Percentiles rank a stretch among this genome's conserved stretches.
Conservation (phyloP, 352 stramenopile genomes). For the Phytophthora chlamydospora region DNA sequence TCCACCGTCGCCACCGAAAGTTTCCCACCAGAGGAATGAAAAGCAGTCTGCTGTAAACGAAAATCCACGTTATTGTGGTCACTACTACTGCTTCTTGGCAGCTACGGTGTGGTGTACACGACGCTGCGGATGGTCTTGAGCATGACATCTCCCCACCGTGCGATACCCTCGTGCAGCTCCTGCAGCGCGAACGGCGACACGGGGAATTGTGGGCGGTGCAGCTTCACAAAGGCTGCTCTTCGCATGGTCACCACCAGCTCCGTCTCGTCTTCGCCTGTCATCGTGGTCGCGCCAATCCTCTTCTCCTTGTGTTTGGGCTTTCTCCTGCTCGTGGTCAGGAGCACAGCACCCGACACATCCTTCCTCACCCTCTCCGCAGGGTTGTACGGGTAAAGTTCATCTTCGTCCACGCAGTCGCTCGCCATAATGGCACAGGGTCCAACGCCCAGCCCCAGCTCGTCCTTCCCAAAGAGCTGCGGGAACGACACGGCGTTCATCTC, state of each 20-base stretch:
- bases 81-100: not conserved
- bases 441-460: constrained; percentile 14
- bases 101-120: constrained; percentile 34
- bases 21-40: too few species aligned
- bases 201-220: constrained; percentile 29
- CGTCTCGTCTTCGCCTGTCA: constrained; percentile 17
- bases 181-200: constrained; percentile 31
- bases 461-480: constrained; percentile 30
- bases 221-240: constrained; percentile 31
- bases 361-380: constrained; percentile 38
- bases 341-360: constrained; percentile 32
- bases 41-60: too few species aligned
- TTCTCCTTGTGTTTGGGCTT: constrained; percentile 19
- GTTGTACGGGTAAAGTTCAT: constrained; percentile 49
- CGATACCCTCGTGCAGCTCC: constrained; percentile 35
- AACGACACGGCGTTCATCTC: constrained; percentile 42
- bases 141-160: constrained; percentile 43
- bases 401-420: constrained; percentile 40
- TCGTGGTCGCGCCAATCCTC: not conserved
- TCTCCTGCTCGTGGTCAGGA: constrained; percentile 23
- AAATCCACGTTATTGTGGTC: not conserved
- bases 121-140: constrained; percentile 38
- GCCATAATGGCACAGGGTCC: constrained; percentile 29
- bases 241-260: constrained; percentile 42
- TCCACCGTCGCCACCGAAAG: too few species aligned